Conservation (phyloP, 352 stramenopile species). For the Phytopythium oedochilum region DNA sequence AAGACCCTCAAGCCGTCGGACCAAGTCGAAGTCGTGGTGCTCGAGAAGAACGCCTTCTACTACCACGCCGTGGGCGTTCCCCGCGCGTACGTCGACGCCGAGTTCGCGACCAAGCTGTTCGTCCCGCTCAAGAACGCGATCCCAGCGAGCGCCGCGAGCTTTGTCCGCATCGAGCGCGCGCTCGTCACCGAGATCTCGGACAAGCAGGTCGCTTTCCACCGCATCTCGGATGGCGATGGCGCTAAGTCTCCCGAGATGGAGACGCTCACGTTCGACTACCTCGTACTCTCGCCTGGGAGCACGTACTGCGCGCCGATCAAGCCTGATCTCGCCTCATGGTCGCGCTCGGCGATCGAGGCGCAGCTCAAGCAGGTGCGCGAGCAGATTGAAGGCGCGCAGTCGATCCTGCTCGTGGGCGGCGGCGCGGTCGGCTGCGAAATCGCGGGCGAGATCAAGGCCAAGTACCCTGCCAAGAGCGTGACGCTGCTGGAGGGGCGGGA, state of each 20-base stretch:
- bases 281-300: slow-evolving; percentile 32
- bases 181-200: slow-evolving; percentile 18
- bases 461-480: slow-evolving; percentile 25
- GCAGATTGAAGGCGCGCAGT: slow-evolving; percentile 17
- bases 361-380: slow-evolving; percentile 18
- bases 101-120: slow-evolving; percentile 28
- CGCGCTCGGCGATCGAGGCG: slow-evolving; percentile 16
- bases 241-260: slow-evolving; percentile 6
- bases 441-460: slow-evolving; percentile 26
- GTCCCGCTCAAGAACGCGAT: slow-evolving; percentile 31
- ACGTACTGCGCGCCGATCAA: slow-evolving; percentile 26
- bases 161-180: slow-evolving; percentile 19
- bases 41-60: slow-evolving; percentile 36
- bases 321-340: slow-evolving; percentile 11
- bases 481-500: slow-evolving; percentile 20
- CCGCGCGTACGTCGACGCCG: slow-evolving; percentile 28
- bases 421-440: slow-evolving; percentile 29
- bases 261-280: slow-evolving; percentile 30
- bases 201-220: slow-evolving; percentile 17
- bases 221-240: slow-evolving; percentile 17
- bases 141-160: slow-evolving; percentile 6
- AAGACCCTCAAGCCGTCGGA: slow-evolving; percentile 14
- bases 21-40: slow-evolving; percentile 23
- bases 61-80: slow-evolving; percentile 31
- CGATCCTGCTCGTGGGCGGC: slow-evolving; percentile 23